A percentile compares a stretch with the other conserved stretches of the same genome.
These are phyloP conservation scores for Triticum aestivum DNA, from an alignment of 176 grass and related monocot genomes.

Conservation along the genomic window DNA sequence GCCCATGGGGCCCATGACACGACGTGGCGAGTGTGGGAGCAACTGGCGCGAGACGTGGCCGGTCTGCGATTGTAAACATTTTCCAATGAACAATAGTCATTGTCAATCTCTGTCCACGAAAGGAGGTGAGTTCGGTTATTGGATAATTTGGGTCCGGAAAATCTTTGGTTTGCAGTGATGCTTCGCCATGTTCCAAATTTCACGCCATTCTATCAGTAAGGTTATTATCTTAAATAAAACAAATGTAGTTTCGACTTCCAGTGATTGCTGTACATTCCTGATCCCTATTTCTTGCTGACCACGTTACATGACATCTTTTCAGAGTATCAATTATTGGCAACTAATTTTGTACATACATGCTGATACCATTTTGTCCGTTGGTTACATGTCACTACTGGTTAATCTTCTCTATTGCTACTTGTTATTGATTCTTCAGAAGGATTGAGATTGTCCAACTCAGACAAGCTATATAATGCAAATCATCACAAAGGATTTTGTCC, in stretches of 20 bases:
- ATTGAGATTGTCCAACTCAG: constrained; percentile 51
- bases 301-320: not conserved
- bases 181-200: not conserved
- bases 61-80: too few relatives aligned
- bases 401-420: constrained; percentile 28
- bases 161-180: not conserved
- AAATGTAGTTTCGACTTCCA: not conserved
- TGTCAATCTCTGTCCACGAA: not conserved
- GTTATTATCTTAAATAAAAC: not conserved
- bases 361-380: not conserved
- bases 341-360: constrained; percentile 7
- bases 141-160: not conserved
- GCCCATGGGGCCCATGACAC: too few relatives aligned
- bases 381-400: constrained; percentile 11
- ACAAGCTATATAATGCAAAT: constrained; percentile 37
- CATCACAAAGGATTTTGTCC: constrained; percentile 81
- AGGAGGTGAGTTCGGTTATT: not conserved
- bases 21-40: too few relatives aligned
- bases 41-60: too few relatives aligned
- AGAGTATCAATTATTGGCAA: not conserved
- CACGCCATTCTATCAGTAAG: not conserved
- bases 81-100: not conserved
- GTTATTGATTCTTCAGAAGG: constrained; percentile 38
- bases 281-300: not conserved
- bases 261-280: not conserved